Evolutionary conservation across 1,284 basidiomycete species (phyloP), one percentile per base, ranked within the genome.

Genomic region (Cutaneotrichosporon mucoides): DNA sequence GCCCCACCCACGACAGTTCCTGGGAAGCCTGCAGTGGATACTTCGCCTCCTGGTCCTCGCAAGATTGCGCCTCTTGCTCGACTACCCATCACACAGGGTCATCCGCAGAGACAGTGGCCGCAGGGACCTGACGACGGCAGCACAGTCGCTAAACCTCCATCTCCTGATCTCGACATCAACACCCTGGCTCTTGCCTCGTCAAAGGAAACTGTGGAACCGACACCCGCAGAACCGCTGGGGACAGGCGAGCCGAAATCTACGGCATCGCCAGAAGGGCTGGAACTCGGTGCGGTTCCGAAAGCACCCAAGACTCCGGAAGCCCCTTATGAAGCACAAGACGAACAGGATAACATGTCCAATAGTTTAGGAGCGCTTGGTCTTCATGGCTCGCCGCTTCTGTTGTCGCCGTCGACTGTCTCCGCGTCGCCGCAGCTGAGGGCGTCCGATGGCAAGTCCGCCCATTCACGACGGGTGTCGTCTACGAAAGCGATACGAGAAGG

Each of bases 1-100:
- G 24, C 16, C 12, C n/a, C 15, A 47, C 16, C 7, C 24, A 24
- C 24, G 24, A 24, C 24, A 24, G 10, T 33, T 24, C 46, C 24
- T 9, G 33, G 12, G 8, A 6, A 43, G 9, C n/a, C 47, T n/a
- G 24, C 48, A 13, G 33, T 48, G 35, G 52, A 56, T 4, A 33
- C 16, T 15, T 56, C 46, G 11, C 54, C 74, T 59, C 15, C 72
- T 10, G 68, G 69, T 16, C 67, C 66, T 4, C 61, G 74, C 43
- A 73, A 72, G 59, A 75, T 76, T 42, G 73, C 73, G 1, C 72
- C 75, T 12, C 66, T 70, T 47, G 75, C 73, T n/a, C 56, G 73
- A 13, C 56, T 76, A 36, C 65, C 77, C 9, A 68, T 76, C 59
- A 69, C 76, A 36, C 73, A 75, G 49, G 67, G 72, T 38, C 75